A percentile compares a stretch with the other conserved stretches of the same genome.
phyloP scores from a whole-genome alignment of 768 basidiomycete species.

The Harrya chromipes region DNA sequence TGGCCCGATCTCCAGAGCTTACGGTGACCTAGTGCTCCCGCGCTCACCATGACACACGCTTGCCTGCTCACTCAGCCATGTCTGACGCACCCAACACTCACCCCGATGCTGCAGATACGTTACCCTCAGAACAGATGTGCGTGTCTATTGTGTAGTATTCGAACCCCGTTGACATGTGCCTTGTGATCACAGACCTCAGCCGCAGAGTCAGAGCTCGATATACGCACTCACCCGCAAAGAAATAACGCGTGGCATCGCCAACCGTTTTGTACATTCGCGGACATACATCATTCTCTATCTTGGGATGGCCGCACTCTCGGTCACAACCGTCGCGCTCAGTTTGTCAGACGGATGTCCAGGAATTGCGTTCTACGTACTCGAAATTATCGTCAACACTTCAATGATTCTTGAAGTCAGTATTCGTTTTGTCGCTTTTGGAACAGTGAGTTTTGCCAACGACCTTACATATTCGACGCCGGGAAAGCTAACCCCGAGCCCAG shows the following conservation, averaged over 20 bases:
- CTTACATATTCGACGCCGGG: neutral
- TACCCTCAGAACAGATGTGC: slow-evolving; percentile 28
- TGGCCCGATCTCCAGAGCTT: neutral
- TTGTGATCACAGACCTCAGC: slow-evolving; percentile 51
- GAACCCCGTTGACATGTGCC: slow-evolving; percentile 14
- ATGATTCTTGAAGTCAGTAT: slow-evolving; percentile 96
- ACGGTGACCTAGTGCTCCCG: neutral
- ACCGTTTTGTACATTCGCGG: slow-evolving; percentile 85
- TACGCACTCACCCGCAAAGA: slow-evolving; percentile 82
- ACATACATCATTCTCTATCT: slow-evolving; percentile 88
- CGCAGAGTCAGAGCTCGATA: slow-evolving; percentile 62
- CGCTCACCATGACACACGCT: slow-evolving; percentile 7
- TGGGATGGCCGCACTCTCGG: slow-evolving; percentile 81
- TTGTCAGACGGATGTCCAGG: slow-evolving; percentile 83
- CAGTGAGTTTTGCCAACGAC: slow-evolving; percentile 52
- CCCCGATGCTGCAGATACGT: slow-evolving; percentile 35
- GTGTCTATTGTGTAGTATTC: slow-evolving; percentile 16
- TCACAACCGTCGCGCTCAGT: slow-evolving; percentile 83
- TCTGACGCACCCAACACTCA: slow-evolving; percentile 29
- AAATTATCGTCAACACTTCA: slow-evolving; percentile 81
- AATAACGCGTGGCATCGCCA: slow-evolving; percentile 81
- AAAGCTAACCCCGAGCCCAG: slow-evolving; percentile 37
- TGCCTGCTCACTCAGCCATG: slow-evolving; percentile 30
- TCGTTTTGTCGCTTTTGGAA: slow-evolving; percentile 89
- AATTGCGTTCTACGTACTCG: slow-evolving; percentile 83